Evolutionary conservation across 306 rosid species (phyloP).

Genomic region (Cercis canadensis): DNA sequence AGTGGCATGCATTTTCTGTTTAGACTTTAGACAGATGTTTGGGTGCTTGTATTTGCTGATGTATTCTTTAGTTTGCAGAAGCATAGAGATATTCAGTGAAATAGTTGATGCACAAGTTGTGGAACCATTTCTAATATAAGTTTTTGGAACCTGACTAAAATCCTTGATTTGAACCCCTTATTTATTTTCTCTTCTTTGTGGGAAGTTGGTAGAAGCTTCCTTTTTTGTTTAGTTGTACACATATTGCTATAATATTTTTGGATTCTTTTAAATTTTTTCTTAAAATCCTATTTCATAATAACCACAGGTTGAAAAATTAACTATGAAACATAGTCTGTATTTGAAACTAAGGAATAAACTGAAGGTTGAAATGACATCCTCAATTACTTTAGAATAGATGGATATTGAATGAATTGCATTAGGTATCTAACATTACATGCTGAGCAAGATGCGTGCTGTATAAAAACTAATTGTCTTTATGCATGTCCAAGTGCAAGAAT

Average conservation of each 20-base stretch:
- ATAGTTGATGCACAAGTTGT: not conserved
- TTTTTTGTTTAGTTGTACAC: too few relatives aligned
- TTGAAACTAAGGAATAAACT: not conserved
- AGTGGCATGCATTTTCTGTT: not conserved
- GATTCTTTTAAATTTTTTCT: too few relatives aligned
- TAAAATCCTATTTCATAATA: too few relatives aligned
- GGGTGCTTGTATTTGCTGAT: not conserved
- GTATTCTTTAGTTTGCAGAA: not conserved
- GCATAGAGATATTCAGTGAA: not conserved
- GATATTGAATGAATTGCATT: not conserved
- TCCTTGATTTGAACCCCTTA: too few relatives aligned
- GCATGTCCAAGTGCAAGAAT: constrained; percentile 7
- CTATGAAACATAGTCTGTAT: too few relatives aligned
- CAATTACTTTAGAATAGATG: not conserved
- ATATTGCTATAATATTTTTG: too few relatives aligned
- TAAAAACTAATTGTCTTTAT: constrained; percentile 11
- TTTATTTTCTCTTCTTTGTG: too few relatives aligned
- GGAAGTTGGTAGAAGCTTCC: too few relatives aligned
- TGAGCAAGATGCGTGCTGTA: not conserved
- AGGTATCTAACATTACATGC: not conserved
- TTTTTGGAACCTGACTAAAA: not conserved
- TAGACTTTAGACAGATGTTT: not conserved
- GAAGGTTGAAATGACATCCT: not conserved
- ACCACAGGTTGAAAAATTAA: too few relatives aligned
- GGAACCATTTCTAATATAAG: not conserved